phyloP scores from a whole-genome alignment of 192 early-diverging fungal genomes.

The Rhizoclosmatium globosum region DNA sequence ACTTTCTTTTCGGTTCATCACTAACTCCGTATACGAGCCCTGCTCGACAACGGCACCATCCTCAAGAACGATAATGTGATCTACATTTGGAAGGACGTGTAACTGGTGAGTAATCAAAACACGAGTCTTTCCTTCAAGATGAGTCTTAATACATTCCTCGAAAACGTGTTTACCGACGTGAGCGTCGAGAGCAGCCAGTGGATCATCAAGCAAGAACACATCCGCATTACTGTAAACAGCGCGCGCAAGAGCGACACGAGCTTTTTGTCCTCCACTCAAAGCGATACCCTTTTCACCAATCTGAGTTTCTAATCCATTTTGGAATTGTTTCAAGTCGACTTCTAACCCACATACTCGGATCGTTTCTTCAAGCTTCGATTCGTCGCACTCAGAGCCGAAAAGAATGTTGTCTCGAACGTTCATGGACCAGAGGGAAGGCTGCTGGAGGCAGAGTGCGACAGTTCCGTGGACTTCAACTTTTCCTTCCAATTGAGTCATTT shows the following conservation, averaged over 20 bases:
- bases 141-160: slow-evolving; percentile 48
- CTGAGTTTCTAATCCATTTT: slow-evolving; percentile 43
- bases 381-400: slow-evolving; percentile 51
- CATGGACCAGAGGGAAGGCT: no score
- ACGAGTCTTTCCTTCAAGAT: slow-evolving; percentile 75
- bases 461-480: not conserved
- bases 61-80: slow-evolving; percentile 74
- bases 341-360: slow-evolving; percentile 38
- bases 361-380: not conserved
- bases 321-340: slow-evolving; percentile 41
- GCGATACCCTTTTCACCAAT: slow-evolving; percentile 54
- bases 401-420: slow-evolving; percentile 80
- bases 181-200: slow-evolving; percentile 55
- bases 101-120: slow-evolving; percentile 80
- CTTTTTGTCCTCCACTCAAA: slow-evolving; percentile 55
- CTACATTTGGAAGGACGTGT: slow-evolving; percentile 71
- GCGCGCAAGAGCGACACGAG: slow-evolving; percentile 54
- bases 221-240: slow-evolving; percentile 75
- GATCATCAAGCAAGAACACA: slow-evolving; percentile 58
- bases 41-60: slow-evolving; percentile 70
- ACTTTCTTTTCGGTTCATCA: not conserved
- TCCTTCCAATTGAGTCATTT: slow-evolving; percentile 61
- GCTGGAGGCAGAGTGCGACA: slow-evolving; percentile 19
- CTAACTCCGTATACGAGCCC: slow-evolving; percentile 38
- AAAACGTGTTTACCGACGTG: slow-evolving; percentile 68